phyloP scores from a whole-genome alignment of 1,139 yeast genomes.

The Sugiyamaella japonica region DNA sequence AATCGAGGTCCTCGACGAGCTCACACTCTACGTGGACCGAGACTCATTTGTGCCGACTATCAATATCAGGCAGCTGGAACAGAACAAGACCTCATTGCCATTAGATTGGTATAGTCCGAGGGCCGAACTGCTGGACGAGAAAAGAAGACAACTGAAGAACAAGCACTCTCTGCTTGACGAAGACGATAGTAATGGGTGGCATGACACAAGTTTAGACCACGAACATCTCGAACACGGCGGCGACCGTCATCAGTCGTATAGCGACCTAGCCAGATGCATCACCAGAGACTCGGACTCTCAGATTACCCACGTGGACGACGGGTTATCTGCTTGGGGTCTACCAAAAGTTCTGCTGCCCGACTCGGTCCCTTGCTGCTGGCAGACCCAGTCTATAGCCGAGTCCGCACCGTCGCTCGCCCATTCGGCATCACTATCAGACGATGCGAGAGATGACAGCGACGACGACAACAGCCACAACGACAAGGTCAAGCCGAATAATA shows the following conservation, averaged over 20 bases:
- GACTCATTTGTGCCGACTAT: slow-evolving; percentile 1
- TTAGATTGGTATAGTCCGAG: slow-evolving; percentile 19
- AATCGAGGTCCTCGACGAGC: slow-evolving; percentile 10
- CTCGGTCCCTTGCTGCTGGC: not conserved
- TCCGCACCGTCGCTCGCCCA: slow-evolving; percentile 1
- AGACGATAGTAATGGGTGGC: slow-evolving; percentile 3
- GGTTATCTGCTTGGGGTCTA: slow-evolving; percentile 19
- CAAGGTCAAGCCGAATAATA: not conserved
- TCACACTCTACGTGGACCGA: not conserved
- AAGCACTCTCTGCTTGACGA: slow-evolving; percentile 6
- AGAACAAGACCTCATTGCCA: slow-evolving; percentile 9
- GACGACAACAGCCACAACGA: not conserved
- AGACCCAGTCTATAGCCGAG: not conserved
- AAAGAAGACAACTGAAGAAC: slow-evolving; percentile 6
- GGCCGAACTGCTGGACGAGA: slow-evolving; percentile 18
- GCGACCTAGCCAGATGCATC: slow-evolving; percentile 1
- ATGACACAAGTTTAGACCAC: not conserved
- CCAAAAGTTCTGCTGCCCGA: slow-evolving; percentile 15
- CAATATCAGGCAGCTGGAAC: slow-evolving; percentile 6
- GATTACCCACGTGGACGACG: slow-evolving; percentile 15
- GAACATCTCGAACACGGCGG: slow-evolving; percentile 1
- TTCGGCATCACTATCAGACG: not conserved
- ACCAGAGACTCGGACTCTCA: slow-evolving; percentile 16
- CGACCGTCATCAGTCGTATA: not conserved
- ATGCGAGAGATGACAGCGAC: too few species aligned